Evolutionary conservation across 495 filamentous ascomycete genomes (phyloP).

Genomic region (Halenospora varia): DNA sequence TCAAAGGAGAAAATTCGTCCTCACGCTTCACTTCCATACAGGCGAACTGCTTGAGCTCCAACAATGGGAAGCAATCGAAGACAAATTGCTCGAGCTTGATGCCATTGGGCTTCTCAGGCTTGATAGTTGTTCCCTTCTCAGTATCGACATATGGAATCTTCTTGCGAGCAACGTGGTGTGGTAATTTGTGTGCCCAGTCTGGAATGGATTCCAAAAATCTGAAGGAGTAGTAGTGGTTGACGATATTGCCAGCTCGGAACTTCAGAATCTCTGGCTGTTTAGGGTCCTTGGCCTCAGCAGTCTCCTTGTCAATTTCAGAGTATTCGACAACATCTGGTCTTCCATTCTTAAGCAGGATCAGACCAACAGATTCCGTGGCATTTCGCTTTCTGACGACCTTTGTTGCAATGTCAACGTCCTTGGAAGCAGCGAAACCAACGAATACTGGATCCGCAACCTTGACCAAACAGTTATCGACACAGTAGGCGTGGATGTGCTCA

Average conservation of each 20-base stretch:
- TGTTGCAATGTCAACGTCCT: constrained; percentile 92
- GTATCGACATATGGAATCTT: constrained; percentile 90
- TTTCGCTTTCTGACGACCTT: constrained; percentile 98
- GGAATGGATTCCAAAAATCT: constrained; percentile 88
- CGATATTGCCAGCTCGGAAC: constrained; percentile 97
- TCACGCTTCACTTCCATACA: constrained; percentile 94
- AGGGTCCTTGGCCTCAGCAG: constrained; percentile 82
- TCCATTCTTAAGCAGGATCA: constrained; percentile 93
- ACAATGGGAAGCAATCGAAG: constrained; percentile 95
- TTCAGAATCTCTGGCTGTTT: constrained; percentile 80
- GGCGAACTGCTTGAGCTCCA: constrained; percentile 83
- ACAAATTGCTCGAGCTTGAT: constrained; percentile 99
- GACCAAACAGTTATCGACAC: constrained; percentile 98
- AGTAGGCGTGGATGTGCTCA: constrained; percentile 95
- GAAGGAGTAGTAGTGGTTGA: constrained; percentile 99
- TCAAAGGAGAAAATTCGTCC: constrained; percentile 97
- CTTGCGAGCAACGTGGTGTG: constrained; percentile 95
- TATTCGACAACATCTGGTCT: constrained; percentile 98
- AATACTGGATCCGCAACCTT: constrained; percentile 95
- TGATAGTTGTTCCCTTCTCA: constrained; percentile 70
- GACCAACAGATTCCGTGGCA: constrained; percentile 91
- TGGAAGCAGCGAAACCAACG: constrained; percentile 85
- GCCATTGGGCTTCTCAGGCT: constrained; percentile 91
- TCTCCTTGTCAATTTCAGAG: constrained; percentile 88
- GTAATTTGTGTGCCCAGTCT: constrained; percentile 76